Evolutionary conservation across 495 filamentous ascomycete species (phyloP).

Genomic region (Annulohypoxylon nitens): DNA sequence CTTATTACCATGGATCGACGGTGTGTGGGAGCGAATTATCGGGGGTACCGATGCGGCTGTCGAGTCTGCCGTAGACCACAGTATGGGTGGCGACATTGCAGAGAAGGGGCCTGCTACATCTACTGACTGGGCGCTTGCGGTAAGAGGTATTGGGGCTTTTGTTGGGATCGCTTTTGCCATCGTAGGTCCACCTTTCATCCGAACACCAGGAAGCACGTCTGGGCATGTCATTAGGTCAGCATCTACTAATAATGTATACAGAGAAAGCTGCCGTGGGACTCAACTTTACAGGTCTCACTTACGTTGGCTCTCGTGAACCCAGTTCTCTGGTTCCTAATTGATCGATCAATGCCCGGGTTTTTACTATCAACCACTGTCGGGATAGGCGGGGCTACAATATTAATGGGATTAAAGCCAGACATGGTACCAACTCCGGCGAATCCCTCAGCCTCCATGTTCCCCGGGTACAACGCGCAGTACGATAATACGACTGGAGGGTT

Average conservation of each 20-base stretch:
- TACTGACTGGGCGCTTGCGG: conserved; percentile 82
- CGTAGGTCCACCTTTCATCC: conserved; percentile 65
- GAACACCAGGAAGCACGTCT: not conserved
- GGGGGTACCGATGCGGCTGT: conserved; percentile 37
- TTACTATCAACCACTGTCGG: conserved; percentile 79
- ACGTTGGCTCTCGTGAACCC: conserved; percentile 94
- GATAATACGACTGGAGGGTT: conserved; percentile 26
- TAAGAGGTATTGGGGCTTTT: conserved; percentile 92
- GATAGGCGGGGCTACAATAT: conserved; percentile 75
- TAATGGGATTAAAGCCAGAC: conserved; percentile 78
- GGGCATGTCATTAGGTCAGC: not conserved
- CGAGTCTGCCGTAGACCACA: conserved; percentile 31
- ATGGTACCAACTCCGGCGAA: conserved; percentile 75
- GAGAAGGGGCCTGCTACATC: conserved; percentile 45
- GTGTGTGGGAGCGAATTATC: conserved; percentile 63
- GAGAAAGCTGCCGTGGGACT: conserved; percentile 91
- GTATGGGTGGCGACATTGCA: conserved; percentile 28
- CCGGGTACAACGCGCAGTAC: conserved; percentile 44
- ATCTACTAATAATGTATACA: conserved; percentile 56
- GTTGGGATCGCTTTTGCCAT: conserved; percentile 97
- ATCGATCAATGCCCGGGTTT: conserved; percentile 88
- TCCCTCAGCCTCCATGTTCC: conserved; percentile 23
- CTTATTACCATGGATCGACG: conserved; percentile 87
- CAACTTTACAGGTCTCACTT: conserved; percentile 90
- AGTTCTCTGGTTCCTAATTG: conserved; percentile 94